Evolutionary conservation across 2,329 filamentous ascomycete genomes (phyloP), one percentile per base, ranked within the genome.

Genomic region (Stagonosporopsis chrysanthemi): DNA sequence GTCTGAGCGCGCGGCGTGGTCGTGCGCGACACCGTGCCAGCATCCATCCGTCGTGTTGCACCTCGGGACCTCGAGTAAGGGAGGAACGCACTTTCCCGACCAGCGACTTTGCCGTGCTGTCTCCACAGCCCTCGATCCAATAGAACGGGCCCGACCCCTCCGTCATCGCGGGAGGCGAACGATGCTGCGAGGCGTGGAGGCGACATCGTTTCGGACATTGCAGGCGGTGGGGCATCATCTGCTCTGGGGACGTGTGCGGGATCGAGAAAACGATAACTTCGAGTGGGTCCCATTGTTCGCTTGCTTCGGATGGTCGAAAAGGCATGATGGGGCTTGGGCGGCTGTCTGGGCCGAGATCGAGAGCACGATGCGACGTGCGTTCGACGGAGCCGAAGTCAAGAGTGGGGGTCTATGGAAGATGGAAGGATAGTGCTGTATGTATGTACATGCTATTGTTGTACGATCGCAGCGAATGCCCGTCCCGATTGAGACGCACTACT

Each of bases 1-100:
- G 31, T 33, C 12, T 33, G 31, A 22, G 36, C 17, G 36, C 17
- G 17, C 19, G 36, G 17, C 36, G 17, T 22, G 17, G 36, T 39
- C 36, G 36, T 39, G 8, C 36, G 36, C 31, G 15, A 14, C 12
- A 33, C 14, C 31, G 31, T 15, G 28, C 28, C 28, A 31, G 11
- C 28, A 31, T 9, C 7, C 28, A 12, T 11, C 7, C n/a, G 11
- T 33, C 31, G 31, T n/a, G 15, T 33, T 15, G 31, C 5, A 14
- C 15, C 22, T 31, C 31, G 23, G 23, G 22, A 29, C 39, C 22
- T 29, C 28, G 19, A 51, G 48, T n/a, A 51, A 43, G 48, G 48
- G 47, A 31, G 15, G 7, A n/a, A 8, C n/a, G 35, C 36, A 33
- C 46, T 31, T 19, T 40, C 36, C 26, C 17, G 38, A 33, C 46